A percentile compares a stretch with the other conserved stretches of the same genome.
phyloP scores from a whole-genome alignment of 202 grass and related monocot genomes.

The Setaria italica region DNA sequence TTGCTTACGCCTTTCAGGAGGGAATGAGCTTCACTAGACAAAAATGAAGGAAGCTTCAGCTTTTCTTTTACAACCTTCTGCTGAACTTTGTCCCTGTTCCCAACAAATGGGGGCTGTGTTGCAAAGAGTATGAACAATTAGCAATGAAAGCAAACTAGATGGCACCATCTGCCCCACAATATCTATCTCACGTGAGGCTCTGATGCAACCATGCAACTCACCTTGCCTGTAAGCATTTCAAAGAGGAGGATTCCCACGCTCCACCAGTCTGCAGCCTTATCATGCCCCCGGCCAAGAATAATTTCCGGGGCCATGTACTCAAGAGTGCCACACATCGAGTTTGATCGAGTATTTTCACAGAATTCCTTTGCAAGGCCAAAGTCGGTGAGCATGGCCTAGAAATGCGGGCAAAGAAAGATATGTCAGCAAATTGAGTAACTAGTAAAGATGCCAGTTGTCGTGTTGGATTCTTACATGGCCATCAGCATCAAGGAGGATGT shows the following conservation, averaged over 20 bases:
- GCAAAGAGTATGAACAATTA: conserved; percentile 5
- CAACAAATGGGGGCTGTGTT: conserved; percentile 65
- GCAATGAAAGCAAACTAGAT: not conserved
- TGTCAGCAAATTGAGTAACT: conserved; percentile 22
- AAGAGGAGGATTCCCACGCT: conserved; percentile 90
- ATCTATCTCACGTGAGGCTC: conserved; percentile 1
- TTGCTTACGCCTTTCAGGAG: conserved; percentile 81
- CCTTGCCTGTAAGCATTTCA: conserved; percentile 94
- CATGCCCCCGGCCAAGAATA: conserved; percentile 70
- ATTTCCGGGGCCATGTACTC: conserved; percentile 95
- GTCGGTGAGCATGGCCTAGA: conserved; percentile 84
- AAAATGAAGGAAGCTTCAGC: conserved; percentile 75
- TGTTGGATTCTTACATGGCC: conserved; percentile 72
- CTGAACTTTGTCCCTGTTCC: conserved; percentile 75
- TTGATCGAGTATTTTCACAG: conserved; percentile 73
- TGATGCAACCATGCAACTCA: conserved; percentile 34
- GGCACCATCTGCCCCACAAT: not conserved
- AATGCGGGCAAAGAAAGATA: not conserved
- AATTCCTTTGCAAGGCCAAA: conserved; percentile 91
- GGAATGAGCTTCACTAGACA: conserved; percentile 85
- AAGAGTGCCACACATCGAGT: conserved; percentile 79
- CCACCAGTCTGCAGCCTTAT: conserved; percentile 95
- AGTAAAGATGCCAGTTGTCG: not conserved
- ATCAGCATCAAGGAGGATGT: conserved; percentile 80
- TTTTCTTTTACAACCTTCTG: conserved; percentile 86